Percentiles rank a stretch among this genome's conserved stretches.
Conservation (phyloP, 2,329 filamentous ascomycete genomes). For the Beauveria rudraprayagi region DNA sequence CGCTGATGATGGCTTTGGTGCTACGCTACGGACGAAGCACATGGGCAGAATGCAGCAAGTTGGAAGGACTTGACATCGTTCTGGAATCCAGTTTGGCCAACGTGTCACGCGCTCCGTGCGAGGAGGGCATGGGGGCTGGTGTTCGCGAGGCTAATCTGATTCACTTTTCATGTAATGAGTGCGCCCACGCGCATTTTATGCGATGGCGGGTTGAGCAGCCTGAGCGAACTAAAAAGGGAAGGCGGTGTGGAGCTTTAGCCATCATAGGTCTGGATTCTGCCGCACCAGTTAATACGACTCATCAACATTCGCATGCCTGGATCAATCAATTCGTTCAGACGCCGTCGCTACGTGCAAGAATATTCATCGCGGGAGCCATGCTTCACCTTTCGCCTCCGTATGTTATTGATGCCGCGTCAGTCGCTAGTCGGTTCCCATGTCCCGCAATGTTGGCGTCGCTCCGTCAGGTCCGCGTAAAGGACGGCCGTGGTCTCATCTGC, state of each 20-base stretch:
- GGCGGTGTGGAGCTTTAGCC: conserved; percentile 17
- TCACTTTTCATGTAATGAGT: neutral
- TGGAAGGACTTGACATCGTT: neutral
- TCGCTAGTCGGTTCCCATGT: conserved; percentile 23
- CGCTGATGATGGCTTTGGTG: neutral
- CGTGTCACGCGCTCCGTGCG: neutral
- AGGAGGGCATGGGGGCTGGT: neutral
- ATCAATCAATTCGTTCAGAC: neutral
- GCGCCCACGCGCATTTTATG: neutral
- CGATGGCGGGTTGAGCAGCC: neutral
- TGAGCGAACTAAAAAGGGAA: conserved; percentile 15
- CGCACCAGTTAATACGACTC: conserved; percentile 14
- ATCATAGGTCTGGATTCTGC: conserved; percentile 20
- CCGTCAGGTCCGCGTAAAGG: conserved; percentile 37
- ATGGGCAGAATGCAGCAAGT: neutral
- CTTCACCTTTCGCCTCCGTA: conserved; percentile 10
- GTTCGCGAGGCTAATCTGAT: neutral
- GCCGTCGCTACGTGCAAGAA: neutral
- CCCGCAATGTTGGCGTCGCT: conserved; percentile 32
- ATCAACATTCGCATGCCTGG: conserved; percentile 8
- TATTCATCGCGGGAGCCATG: conserved; percentile 2
- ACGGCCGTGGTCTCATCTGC: conserved; percentile 45
- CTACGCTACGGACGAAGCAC: neutral
- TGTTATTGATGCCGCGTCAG: conserved; percentile 14
- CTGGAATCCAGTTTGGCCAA: neutral